Percentiles rank a stretch among this genome's conserved stretches.
Conservation (phyloP, 2,329 filamentous ascomycete species). For the Xylaria sp. region DNA sequence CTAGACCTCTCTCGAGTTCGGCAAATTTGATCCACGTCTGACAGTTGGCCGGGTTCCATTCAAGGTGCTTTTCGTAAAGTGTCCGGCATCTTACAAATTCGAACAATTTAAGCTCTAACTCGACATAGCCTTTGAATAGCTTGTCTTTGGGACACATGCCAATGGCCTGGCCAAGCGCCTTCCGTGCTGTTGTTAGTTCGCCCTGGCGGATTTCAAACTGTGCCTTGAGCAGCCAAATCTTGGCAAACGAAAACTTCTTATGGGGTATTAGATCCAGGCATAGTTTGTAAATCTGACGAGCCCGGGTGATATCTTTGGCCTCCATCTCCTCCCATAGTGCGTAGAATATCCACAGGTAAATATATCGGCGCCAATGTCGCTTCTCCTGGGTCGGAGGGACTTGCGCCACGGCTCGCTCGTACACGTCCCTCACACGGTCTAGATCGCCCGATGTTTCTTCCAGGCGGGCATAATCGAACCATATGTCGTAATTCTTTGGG, state of each 20-base stretch:
- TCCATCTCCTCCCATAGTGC: conserved; percentile 94
- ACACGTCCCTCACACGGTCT: conserved; percentile 89
- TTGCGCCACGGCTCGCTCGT: conserved; percentile 95
- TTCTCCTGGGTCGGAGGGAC: conserved; percentile 96
- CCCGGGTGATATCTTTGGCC: conserved; percentile 79
- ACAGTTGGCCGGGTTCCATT: conserved; percentile 90
- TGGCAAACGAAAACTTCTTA: conserved; percentile 97
- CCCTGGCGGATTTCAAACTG: conserved; percentile 93
- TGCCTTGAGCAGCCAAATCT: conserved; percentile 93
- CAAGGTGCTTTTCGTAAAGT: conserved; percentile 92
- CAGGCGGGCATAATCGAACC: conserved; percentile 93
- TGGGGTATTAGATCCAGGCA: conserved; percentile 90
- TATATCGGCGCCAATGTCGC: conserved; percentile 95
- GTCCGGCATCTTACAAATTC: conserved; percentile 93
- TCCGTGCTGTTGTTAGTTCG: conserved; percentile 82
- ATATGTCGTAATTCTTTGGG: conserved; percentile 94
- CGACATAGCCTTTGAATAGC: conserved; percentile 92
- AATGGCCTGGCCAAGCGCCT: conserved; percentile 88
- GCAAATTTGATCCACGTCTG: conserved; percentile 98
- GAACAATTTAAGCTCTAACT: conserved; percentile 91
- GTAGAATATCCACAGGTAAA: conserved; percentile 98
- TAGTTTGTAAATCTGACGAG: conserved; percentile 89
- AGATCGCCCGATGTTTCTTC: conserved; percentile 87
- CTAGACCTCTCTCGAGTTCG: conserved; percentile 89
- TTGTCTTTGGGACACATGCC: conserved; percentile 97